Percentiles rank a stretch among this genome's conserved stretches.
Evolutionary conservation across 129 eudicot species (phyloP).

Genomic region (Smallanthus sonchifolius): DNA sequence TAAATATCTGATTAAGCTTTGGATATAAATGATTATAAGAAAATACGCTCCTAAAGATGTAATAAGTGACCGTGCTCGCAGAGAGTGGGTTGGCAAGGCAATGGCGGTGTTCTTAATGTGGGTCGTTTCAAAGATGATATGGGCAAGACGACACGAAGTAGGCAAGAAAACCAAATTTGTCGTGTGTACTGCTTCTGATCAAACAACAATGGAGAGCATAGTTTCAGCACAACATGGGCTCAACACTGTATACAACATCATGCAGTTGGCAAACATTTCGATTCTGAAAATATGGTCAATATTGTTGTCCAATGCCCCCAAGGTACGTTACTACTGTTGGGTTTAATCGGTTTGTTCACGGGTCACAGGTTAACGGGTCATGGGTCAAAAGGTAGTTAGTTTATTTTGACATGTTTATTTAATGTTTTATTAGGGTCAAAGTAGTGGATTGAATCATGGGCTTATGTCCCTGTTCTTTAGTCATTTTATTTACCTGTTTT

Average conservation of each 20-base stretch:
- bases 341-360: no score
- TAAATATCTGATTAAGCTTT: background rate
- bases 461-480: no score
- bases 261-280: constrained; percentile 61
- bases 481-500: no score
- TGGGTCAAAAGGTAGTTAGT: no score
- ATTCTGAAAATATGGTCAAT: constrained; percentile 75
- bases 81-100: constrained; percentile 82
- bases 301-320: constrained; percentile 52
- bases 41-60: background rate
- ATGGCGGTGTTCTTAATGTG: constrained; percentile 57
- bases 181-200: constrained; percentile 60
- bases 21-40: background rate
- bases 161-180: constrained; percentile 50
- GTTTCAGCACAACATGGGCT: constrained; percentile 89
- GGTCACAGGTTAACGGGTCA: no score
- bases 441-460: no score
- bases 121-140: constrained; percentile 50
- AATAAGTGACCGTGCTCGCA: constrained; percentile 9
- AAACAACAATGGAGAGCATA: constrained; percentile 70
- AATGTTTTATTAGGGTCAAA: no score
- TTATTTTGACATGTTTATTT: no score
- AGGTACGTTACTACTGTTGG: constrained; percentile 44
- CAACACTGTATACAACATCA: constrained; percentile 38
- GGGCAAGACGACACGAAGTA: constrained; percentile 39